These are phyloP conservation scores for Boeremia lycopersici DNA, from an alignment of 2,329 filamentous ascomycete species.

Conservation along the genomic window DNA sequence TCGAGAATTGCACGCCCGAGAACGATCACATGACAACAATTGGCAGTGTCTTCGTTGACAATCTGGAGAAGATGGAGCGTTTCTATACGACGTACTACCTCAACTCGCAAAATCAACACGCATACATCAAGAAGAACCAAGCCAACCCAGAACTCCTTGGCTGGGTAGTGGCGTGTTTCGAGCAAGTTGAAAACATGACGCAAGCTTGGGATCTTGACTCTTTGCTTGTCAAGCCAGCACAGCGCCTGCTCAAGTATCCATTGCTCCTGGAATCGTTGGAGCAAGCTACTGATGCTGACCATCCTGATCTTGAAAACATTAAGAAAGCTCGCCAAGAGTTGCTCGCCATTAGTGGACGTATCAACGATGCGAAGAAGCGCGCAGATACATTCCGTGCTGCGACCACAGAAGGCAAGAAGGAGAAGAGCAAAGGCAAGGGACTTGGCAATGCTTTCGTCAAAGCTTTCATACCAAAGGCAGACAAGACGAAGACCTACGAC, in stretches of 20 bases:
- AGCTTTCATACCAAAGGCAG: constrained; percentile 85
- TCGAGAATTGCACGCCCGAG: constrained; percentile 45
- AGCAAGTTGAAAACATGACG: constrained; percentile 89
- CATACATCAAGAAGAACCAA: constrained; percentile 63
- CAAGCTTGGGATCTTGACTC: constrained; percentile 95
- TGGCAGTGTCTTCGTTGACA: constrained; percentile 63
- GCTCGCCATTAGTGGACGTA: constrained; percentile 66
- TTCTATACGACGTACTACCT: constrained; percentile 69
- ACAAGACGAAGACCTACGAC: constrained; percentile 78
- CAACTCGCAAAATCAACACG: constrained; percentile 69
- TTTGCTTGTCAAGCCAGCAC: constrained; percentile 95
- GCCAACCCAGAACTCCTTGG: constrained; percentile 65
- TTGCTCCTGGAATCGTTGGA: constrained; percentile 81
- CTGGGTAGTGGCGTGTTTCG: constrained; percentile 92
- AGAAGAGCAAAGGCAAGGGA: constrained; percentile 39
- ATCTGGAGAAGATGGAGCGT: constrained; percentile 65
- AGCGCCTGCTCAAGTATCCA: constrained; percentile 92
- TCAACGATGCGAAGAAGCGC: constrained; percentile 95
- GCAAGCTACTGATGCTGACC: constrained; percentile 77
- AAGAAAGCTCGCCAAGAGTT: constrained; percentile 74
- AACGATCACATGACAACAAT: constrained; percentile 65
- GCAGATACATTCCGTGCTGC: constrained; percentile 74
- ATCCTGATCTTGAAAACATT: constrained; percentile 78
- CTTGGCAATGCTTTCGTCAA: constrained; percentile 79
- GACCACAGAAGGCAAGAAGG: constrained; percentile 44